Conservation (phyloP, 179 eudicot genomes). For the Silene vulgaris region DNA sequence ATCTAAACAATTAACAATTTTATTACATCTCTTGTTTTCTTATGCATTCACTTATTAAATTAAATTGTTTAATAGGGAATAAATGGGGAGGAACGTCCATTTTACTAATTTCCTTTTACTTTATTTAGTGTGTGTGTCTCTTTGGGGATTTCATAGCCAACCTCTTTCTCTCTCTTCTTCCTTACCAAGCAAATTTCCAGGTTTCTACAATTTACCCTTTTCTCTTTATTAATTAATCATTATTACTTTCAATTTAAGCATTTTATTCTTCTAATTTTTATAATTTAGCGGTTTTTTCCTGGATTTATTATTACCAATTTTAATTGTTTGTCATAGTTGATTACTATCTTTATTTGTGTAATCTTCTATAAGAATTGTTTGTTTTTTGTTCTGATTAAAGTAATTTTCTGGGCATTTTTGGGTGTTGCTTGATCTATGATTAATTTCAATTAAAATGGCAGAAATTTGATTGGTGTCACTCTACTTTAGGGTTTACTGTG, state of each 20-base stretch:
- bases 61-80: background rate
- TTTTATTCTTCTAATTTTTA: background rate
- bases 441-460: constrained; percentile 1
- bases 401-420: constrained; percentile 22
- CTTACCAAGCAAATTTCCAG: constrained; percentile 4
- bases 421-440: constrained; percentile 24
- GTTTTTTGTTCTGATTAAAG: constrained; percentile 15
- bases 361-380: background rate
- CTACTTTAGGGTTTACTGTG: constrained; percentile 25
- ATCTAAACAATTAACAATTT: too few relatives aligned
- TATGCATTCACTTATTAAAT: too few relatives aligned
- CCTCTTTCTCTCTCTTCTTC: constrained; percentile 4
- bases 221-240: background rate
- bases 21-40: too few relatives aligned
- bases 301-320: background rate
- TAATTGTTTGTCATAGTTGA: background rate
- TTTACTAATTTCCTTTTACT: background rate
- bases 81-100: constrained; percentile 3
- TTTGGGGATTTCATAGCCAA: background rate
- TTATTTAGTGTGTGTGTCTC: constrained; percentile 3
- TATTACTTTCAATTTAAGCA: background rate
- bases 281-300: constrained; percentile 13
- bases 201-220: background rate
- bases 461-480: constrained; percentile 17
- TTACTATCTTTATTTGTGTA: background rate